Conservation (phyloP, 1,284 basidiomycete species). For the Fistulinella cinereoalba region DNA sequence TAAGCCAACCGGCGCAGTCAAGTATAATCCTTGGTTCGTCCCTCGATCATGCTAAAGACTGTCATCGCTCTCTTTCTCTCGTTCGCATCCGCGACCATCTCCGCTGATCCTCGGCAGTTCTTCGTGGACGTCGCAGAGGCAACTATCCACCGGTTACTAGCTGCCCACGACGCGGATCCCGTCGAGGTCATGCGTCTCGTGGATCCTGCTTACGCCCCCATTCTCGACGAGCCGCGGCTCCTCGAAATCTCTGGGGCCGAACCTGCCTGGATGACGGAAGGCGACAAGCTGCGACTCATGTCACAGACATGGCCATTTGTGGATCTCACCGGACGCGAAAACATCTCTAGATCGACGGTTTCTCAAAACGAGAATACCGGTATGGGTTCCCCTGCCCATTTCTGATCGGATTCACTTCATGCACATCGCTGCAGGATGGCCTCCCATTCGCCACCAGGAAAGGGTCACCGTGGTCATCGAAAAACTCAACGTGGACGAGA, state of each 20-base stretch:
- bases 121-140: not conserved
- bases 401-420: not conserved
- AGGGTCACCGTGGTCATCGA: conserved; percentile 11
- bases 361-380: not conserved
- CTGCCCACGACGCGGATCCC: conserved; percentile 10
- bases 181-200: conserved; percentile 13
- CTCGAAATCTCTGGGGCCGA: conserved; percentile 13
- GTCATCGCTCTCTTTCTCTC: no score
- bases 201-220: conserved; percentile 13
- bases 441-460: conserved; percentile 11
- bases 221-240: conserved; percentile 20
- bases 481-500: conserved; percentile 2
- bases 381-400: not conserved
- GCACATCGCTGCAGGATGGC: conserved; percentile 15
- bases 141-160: conserved; percentile 11
- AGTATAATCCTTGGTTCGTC: no score
- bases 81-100: no score
- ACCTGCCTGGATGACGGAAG: conserved; percentile 23
- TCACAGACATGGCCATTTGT: conserved; percentile 14
- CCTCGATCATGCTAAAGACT: no score
- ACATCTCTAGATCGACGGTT: not conserved
- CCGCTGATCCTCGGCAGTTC: not conserved
- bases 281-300: conserved; percentile 20
- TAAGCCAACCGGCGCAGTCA: no score
- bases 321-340: conserved; percentile 16